Evolutionary conservation across 148 eudicot genomes (phyloP).

Genomic region (Vaccinium vitisidaea): DNA sequence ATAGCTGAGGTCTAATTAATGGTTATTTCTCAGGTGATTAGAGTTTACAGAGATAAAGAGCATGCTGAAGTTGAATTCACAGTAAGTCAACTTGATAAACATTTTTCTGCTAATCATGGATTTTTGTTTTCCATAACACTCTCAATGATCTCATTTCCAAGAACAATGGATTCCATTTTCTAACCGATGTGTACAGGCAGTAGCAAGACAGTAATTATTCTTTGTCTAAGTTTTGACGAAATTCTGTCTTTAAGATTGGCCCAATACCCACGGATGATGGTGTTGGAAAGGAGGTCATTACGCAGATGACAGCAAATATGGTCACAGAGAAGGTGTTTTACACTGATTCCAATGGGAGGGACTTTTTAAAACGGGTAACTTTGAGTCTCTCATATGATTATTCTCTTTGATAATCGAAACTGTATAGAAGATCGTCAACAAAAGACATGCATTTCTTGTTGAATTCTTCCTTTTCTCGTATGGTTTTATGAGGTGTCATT

Average conservation of each 20-base stretch:
- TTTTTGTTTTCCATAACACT: background rate
- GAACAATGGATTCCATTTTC: background rate
- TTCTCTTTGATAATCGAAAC: background rate
- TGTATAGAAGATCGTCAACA: background rate
- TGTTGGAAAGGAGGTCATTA: conserved; percentile 78
- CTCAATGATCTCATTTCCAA: background rate
- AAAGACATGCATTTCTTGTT: conserved; percentile 4
- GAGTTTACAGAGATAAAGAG: conserved; percentile 76
- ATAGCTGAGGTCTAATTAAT: conserved; percentile 4
- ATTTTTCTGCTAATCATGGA: background rate
- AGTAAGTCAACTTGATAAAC: conserved; percentile 35
- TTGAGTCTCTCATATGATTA: background rate
- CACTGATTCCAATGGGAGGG: conserved; percentile 91
- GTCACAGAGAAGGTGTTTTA: conserved; percentile 64
- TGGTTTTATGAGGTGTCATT: background rate
- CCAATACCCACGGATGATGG: conserved; percentile 52
- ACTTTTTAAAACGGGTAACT: conserved; percentile 73
- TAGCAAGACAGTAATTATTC: background rate
- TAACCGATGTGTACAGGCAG: background rate
- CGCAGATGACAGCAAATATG: conserved; percentile 65
- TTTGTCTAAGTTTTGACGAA: conserved; percentile 18
- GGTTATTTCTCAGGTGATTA: conserved; percentile 46
- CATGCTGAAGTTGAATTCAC: conserved; percentile 87
- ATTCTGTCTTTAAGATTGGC: conserved; percentile 52
- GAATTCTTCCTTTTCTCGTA: background rate